phyloP scores from a whole-genome alignment of 257 asterid species.

The Thymus mandschuricus region DNA sequence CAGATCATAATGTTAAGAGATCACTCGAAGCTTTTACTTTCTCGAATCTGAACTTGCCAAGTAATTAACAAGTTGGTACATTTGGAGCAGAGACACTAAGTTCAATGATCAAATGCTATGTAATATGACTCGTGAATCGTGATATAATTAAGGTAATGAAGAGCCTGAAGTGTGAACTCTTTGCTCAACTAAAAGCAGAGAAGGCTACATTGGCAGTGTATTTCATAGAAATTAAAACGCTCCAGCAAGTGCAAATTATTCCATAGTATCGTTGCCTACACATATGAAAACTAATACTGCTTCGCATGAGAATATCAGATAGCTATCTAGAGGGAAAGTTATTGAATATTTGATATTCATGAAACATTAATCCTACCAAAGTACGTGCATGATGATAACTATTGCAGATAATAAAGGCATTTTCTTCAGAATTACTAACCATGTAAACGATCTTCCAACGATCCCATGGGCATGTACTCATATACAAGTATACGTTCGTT shows the following conservation, averaged over 20 bases:
- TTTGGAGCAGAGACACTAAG: neutral
- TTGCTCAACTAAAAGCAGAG: neutral
- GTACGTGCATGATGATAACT: neutral
- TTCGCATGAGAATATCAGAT: neutral
- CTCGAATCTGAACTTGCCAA: neutral
- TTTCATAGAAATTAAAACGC: neutral
- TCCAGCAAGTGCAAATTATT: neutral
- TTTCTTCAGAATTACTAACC: slow-evolving; percentile 56
- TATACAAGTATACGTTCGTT: slow-evolving; percentile 96
- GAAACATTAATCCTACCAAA: neutral
- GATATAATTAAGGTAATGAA: neutral
- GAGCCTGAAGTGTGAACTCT: neutral
- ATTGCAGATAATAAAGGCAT: slow-evolving; percentile 12
- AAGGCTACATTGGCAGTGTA: neutral
- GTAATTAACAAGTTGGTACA: neutral
- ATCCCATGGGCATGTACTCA: slow-evolving; percentile 96
- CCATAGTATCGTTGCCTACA: neutral
- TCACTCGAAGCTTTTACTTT: neutral
- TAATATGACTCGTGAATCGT: neutral
- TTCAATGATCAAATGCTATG: neutral
- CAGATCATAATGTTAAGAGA: slow-evolving; percentile 1
- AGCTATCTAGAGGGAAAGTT: neutral
- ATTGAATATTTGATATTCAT: neutral
- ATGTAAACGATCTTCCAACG: slow-evolving; percentile 93
- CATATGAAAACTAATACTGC: neutral